These are phyloP conservation scores for Acanthamoeba polyphaga DNA, from an alignment of 208 protist genomes.

Conservation along the genomic window DNA sequence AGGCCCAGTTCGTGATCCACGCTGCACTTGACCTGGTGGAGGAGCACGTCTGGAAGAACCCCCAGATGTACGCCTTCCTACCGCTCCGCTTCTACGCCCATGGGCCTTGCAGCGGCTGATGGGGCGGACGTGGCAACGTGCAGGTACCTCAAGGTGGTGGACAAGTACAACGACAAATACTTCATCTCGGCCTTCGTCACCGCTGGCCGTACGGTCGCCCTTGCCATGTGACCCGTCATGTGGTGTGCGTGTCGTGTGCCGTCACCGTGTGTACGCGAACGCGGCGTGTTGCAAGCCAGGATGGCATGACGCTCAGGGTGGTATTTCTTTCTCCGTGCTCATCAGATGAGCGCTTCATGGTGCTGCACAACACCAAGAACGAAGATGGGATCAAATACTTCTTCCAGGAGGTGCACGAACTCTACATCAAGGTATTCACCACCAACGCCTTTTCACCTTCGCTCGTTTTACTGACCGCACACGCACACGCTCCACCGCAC, in stretches of 20 bases:
- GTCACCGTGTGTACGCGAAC: too few relatives aligned
- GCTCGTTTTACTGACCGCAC: too few relatives aligned
- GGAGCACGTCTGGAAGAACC: constrained; percentile 66
- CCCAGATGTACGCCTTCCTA: not conserved
- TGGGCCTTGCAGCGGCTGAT: too few relatives aligned
- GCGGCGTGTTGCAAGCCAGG: too few relatives aligned
- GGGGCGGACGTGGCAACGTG: too few relatives aligned
- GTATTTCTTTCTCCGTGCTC: not conserved
- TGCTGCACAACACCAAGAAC: constrained; percentile 73
- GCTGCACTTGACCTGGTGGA: constrained; percentile 54
- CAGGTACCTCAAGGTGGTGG: constrained; percentile 70
- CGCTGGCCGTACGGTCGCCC: constrained; percentile 18
- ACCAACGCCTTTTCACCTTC: not conserved
- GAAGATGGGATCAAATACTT: constrained; percentile 71
- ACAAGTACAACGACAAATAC: constrained; percentile 74
- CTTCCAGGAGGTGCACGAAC: constrained; percentile 62
- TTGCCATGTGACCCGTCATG: not conserved
- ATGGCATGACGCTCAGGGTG: too few relatives aligned
- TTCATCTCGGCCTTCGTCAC: constrained; percentile 66
- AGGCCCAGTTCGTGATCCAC: constrained; percentile 60
- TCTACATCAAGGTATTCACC: constrained; percentile 58
- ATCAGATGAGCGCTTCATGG: constrained; percentile 60
- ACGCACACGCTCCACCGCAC: too few relatives aligned
- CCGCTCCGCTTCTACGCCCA: not conserved
- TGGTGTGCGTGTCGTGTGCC: too few relatives aligned